Evolutionary conservation across 179 eudicot species (phyloP).

Genomic region (Corrigiola litoralis): DNA sequence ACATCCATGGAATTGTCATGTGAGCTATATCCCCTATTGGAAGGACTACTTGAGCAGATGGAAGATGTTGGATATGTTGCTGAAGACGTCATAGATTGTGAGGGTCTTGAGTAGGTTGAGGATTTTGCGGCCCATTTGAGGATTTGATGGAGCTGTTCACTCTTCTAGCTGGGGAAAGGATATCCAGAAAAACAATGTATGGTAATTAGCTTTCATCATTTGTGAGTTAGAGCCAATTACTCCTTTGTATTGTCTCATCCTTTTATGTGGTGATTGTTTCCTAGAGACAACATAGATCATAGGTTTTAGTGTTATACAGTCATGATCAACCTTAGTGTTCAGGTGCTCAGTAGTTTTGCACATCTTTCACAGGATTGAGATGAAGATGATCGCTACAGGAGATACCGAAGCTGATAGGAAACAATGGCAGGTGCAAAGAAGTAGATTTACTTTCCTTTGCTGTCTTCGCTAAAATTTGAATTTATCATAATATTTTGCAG

Average conservation of each 20-base stretch:
- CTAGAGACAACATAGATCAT: neutral
- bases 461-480: too few relatives aligned
- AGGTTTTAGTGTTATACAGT: neutral
- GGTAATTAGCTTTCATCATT: slow-evolving; percentile 3
- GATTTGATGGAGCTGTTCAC: neutral
- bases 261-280: neutral
- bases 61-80: slow-evolving; percentile 52
- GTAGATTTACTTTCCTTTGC: too few relatives aligned
- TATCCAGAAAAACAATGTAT: neutral
- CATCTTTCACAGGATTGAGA: neutral
- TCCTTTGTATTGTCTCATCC: neutral
- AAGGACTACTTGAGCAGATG: slow-evolving; percentile 57
- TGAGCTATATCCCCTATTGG: slow-evolving; percentile 51
- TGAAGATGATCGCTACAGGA: neutral
- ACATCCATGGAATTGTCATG: slow-evolving; percentile 38
- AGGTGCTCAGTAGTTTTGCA: neutral
- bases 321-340: neutral
- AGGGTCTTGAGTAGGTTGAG: slow-evolving; percentile 3
- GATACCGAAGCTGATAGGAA: too few relatives aligned
- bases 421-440: too few relatives aligned
- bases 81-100: slow-evolving; percentile 17
- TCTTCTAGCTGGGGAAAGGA: neutral
- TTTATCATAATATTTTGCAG: too few relatives aligned
- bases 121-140: neutral
- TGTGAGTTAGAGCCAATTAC: neutral